These are phyloP conservation scores for Scedosporium aurantiacum DNA, from an alignment of 2,329 filamentous ascomycete species.

Conservation along the genomic window DNA sequence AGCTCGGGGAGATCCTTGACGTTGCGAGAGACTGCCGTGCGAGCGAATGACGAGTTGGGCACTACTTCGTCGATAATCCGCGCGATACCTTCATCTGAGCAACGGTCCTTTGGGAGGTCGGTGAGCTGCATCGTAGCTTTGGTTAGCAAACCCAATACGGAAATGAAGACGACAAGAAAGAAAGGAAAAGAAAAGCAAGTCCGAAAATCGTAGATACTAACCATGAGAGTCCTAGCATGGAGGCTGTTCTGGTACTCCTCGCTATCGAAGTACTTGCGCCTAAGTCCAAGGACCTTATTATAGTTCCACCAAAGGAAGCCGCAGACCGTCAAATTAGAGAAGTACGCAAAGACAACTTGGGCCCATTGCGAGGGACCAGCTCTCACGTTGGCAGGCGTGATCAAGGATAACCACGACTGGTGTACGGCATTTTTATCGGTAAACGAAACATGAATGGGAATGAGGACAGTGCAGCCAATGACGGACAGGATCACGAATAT, in stretches of 20 bases:
- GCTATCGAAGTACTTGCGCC: conserved; percentile 72
- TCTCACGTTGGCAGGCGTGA: conserved; percentile 48
- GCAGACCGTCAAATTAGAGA: conserved; percentile 64
- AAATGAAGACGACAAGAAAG: conserved; percentile 1
- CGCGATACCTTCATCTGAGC: conserved; percentile 78
- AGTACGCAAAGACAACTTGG: conserved; percentile 46
- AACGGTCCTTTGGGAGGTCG: conserved; percentile 66
- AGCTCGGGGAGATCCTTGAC: conserved; percentile 80
- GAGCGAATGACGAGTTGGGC: conserved; percentile 66
- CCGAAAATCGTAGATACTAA: conserved; percentile 19
- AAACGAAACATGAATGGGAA: conserved; percentile 63
- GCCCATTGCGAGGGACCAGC: conserved; percentile 42
- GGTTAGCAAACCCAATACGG: conserved; percentile 3
- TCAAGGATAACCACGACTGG: conserved; percentile 39
- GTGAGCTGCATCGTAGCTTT: conserved; percentile 47
- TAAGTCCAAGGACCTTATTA: conserved; percentile 55
- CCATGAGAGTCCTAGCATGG: conserved; percentile 62
- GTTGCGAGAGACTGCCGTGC: conserved; percentile 78
- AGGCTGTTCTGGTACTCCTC: conserved; percentile 81
- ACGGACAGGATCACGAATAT: conserved; percentile 67
- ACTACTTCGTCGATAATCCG: conserved; percentile 72
- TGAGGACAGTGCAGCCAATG: conserved; percentile 63
- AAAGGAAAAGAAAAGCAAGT: neutral
- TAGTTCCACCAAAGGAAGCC: conserved; percentile 91
- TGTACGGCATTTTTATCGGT: conserved; percentile 19